These are phyloP conservation scores for Hydrangea macrophylla DNA, from an alignment of 148 eudicot genomes.

Conservation along the genomic window DNA sequence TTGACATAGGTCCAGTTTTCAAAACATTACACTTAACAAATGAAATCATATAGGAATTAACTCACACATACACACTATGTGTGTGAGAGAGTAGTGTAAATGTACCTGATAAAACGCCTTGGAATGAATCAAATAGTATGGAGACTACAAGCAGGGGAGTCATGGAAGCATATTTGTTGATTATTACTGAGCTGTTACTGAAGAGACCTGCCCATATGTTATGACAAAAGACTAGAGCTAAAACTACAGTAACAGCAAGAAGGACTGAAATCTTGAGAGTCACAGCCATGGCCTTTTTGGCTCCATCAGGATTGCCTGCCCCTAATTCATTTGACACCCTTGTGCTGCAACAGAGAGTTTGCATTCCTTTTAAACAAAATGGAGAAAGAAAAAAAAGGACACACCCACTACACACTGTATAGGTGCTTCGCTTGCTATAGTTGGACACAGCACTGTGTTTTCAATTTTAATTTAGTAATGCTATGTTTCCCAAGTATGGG, in stretches of 20 bases:
- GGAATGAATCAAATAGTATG: constrained; percentile 56
- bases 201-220: constrained; percentile 69
- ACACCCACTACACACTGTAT: too few relatives aligned
- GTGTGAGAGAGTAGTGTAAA: neutral
- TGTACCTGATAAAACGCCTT: constrained; percentile 85
- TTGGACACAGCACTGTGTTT: too few relatives aligned
- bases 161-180: constrained; percentile 48
- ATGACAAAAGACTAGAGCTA: constrained; percentile 56
- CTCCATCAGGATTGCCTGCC: constrained; percentile 49
- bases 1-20: too few relatives aligned
- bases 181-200: constrained; percentile 44
- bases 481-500: too few relatives aligned
- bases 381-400: neutral
- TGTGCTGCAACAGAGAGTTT: constrained; percentile 45
- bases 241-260: constrained; percentile 40
- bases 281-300: constrained; percentile 67
- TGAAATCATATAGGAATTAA: neutral
- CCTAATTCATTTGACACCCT: constrained; percentile 94
- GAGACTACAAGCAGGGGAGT: constrained; percentile 57
- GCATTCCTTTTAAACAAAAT: neutral
- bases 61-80: neutral
- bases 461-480: too few relatives aligned
- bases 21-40: neutral
- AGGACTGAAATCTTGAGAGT: constrained; percentile 63
- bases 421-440: too few relatives aligned